phyloP scores from a whole-genome alignment of 1,284 basidiomycete genomes.

The Trichosporon coremiiforme region DNA sequence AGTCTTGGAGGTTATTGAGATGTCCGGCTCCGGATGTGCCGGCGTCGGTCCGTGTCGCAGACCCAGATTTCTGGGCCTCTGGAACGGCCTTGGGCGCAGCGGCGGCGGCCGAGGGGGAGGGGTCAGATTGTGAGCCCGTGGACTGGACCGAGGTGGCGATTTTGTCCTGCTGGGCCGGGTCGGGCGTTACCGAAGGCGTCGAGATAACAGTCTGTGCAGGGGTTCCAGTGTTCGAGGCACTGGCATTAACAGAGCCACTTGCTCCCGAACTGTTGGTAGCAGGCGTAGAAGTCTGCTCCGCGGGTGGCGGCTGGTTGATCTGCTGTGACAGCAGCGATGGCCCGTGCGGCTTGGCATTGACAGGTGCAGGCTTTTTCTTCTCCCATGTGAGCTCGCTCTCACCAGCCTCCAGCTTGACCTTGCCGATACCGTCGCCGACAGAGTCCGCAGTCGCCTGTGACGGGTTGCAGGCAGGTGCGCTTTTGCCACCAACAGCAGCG shows the following conservation, averaged over 20 bases:
- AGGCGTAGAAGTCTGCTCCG: constrained; percentile 27
- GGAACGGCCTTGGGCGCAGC: constrained; percentile 19
- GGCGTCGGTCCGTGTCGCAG: constrained; percentile 6
- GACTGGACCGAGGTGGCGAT: constrained; percentile 51
- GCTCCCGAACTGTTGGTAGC: constrained; percentile 35
- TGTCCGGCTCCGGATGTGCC: constrained; percentile 29
- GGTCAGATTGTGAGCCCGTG: constrained; percentile 37
- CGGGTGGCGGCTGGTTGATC: constrained; percentile 59
- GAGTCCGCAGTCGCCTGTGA: constrained; percentile 49
- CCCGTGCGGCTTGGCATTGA: constrained; percentile 59
- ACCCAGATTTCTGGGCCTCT: constrained; percentile 13
- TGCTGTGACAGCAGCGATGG: constrained; percentile 82
- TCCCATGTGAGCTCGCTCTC: constrained; percentile 61
- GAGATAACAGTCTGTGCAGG: constrained; percentile 48
- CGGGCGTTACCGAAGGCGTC: constrained; percentile 53
- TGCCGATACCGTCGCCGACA: constrained; percentile 63
- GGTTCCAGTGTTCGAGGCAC: constrained; percentile 45
- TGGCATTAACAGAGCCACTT: constrained; percentile 26
- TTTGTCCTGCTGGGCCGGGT: constrained; percentile 55
- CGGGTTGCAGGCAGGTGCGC: constrained; percentile 27
- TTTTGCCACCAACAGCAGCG: constrained; percentile 36
- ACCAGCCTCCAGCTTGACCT: constrained; percentile 65
- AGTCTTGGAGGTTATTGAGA: constrained; percentile 47
- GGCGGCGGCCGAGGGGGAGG: constrained; percentile 26
- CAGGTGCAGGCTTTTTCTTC: constrained; percentile 55